Evolutionary conservation across 805 yeast genomes (phyloP).

Genomic region (Yamadazyma paraphyllophila): DNA sequence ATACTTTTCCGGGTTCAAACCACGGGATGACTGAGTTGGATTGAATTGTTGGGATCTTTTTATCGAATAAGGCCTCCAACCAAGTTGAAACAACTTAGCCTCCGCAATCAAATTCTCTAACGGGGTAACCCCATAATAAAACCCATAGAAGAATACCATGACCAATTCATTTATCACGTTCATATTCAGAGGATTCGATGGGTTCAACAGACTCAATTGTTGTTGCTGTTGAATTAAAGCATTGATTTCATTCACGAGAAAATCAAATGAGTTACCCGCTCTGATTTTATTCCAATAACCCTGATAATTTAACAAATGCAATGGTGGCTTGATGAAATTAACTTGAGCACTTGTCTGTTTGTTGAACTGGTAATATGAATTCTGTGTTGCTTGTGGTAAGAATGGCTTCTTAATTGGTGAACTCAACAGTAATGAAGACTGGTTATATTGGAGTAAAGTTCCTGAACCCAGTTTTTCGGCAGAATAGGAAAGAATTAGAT

Average conservation of each 20-base stretch:
- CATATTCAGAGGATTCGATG: conserved; percentile 16
- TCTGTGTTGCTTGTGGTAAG: conserved; percentile 26
- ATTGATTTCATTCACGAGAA: conserved; percentile 30
- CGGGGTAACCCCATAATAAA: conserved; percentile 42
- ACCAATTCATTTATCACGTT: conserved; percentile 31
- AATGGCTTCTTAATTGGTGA: conserved; percentile 34
- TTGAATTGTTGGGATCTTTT: conserved; percentile 2
- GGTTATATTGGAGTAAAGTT: not conserved
- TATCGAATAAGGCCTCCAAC: conserved; percentile 41
- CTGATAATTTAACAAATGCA: conserved; percentile 34
- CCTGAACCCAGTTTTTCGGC: conserved; percentile 22
- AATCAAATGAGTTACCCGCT: conserved; percentile 31
- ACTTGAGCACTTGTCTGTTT: not conserved
- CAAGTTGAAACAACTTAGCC: conserved; percentile 34
- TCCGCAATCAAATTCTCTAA: conserved; percentile 44
- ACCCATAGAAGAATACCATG: conserved; percentile 42
- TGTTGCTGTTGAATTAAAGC: conserved; percentile 12
- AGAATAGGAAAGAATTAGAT: conserved; percentile 37
- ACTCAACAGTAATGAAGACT: conserved; percentile 16
- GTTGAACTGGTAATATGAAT: conserved; percentile 10
- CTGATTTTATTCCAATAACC: conserved; percentile 42
- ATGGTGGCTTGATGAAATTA: conserved; percentile 28
- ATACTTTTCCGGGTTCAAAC: conserved; percentile 14
- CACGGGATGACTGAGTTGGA: not conserved
- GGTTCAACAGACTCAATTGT: conserved; percentile 1